Evolutionary conservation across 2,329 filamentous ascomycete genomes (phyloP).

Genomic region (Penicillium oxalicum): DNA sequence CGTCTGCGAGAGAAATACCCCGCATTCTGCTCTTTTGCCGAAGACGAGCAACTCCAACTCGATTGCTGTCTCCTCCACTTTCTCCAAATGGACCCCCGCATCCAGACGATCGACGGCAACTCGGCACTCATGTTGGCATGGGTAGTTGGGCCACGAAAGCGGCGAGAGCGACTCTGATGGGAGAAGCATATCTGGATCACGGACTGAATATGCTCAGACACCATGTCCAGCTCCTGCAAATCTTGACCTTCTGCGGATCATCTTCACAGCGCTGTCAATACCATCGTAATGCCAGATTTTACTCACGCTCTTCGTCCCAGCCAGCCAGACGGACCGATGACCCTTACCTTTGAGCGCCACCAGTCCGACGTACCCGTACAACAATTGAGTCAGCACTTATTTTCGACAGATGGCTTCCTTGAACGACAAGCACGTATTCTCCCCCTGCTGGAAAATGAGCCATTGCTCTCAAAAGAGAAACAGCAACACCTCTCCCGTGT

Average conservation of each 20-base stretch:
- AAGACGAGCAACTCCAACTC: no score
- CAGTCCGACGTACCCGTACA: conserved; percentile 41
- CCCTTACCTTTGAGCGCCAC: conserved; percentile 42
- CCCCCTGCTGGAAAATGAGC: conserved; percentile 41
- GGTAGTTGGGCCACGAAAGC: no score
- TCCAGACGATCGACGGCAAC: background rate
- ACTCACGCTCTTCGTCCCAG: conserved; percentile 45
- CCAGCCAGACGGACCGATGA: conserved; percentile 41
- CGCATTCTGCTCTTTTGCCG: no score
- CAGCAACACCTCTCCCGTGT: conserved; percentile 48
- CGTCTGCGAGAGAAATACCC: no score
- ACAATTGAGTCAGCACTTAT: conserved; percentile 43
- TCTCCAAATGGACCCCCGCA: background rate
- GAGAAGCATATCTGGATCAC: no score
- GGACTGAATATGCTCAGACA: no score
- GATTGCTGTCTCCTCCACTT: no score
- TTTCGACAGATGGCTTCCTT: conserved; percentile 45
- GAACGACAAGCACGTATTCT: conserved; percentile 44
- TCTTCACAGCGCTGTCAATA: background rate
- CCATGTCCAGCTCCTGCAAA: no score
- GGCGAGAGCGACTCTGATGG: no score
- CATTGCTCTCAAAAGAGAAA: conserved; percentile 46
- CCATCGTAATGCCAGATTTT: conserved; percentile 43
- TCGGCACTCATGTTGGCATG: background rate
- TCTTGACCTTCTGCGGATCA: no score